phyloP scores from a whole-genome alignment of 192 early-diverging fungal species.

The Haplosporangium gracile region DNA sequence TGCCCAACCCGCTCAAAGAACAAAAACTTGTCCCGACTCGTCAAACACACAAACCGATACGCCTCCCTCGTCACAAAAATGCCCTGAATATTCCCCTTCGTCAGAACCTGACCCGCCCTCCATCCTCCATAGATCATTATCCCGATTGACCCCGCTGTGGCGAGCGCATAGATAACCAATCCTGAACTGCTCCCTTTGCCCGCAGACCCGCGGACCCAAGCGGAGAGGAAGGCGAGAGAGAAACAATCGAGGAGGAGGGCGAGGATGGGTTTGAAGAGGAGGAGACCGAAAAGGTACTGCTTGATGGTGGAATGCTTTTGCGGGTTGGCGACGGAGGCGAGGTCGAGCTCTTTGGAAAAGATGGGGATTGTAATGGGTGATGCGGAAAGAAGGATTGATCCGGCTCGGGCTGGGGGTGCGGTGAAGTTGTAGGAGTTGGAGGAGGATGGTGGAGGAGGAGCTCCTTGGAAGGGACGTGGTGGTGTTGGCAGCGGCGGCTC shows the following conservation, averaged over 20 bases:
- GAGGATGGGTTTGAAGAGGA: constrained; percentile 40
- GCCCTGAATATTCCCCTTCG: constrained; percentile 33
- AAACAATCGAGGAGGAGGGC: constrained; percentile 38
- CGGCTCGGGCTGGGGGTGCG: constrained; percentile 28
- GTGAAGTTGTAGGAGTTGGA: constrained; percentile 18
- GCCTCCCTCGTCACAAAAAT: constrained; percentile 53
- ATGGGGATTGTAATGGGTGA: constrained; percentile 29
- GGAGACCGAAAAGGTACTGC: constrained; percentile 44
- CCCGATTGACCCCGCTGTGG: constrained; percentile 16
- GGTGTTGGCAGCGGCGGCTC: constrained; percentile 31
- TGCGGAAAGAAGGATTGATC: constrained; percentile 35
- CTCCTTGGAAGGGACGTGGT: constrained; percentile 3
- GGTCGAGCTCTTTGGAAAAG: constrained; percentile 43
- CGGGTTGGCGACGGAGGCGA: constrained; percentile 39
- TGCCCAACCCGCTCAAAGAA: constrained; percentile 55
- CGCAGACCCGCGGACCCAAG: constrained; percentile 20
- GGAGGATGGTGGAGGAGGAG: not conserved
- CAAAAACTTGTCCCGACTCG: constrained; percentile 33
- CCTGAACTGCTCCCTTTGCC: constrained; percentile 34
- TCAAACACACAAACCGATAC: constrained; percentile 47
- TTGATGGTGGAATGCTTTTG: constrained; percentile 38
- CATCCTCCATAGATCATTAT: constrained; percentile 40
- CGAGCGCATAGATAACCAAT: constrained; percentile 29
- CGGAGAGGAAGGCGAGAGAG: constrained; percentile 24
- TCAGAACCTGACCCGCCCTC: constrained; percentile 29